Conservation (phyloP, 495 filamentous ascomycete genomes). For the Penicillium canescens region DNA sequence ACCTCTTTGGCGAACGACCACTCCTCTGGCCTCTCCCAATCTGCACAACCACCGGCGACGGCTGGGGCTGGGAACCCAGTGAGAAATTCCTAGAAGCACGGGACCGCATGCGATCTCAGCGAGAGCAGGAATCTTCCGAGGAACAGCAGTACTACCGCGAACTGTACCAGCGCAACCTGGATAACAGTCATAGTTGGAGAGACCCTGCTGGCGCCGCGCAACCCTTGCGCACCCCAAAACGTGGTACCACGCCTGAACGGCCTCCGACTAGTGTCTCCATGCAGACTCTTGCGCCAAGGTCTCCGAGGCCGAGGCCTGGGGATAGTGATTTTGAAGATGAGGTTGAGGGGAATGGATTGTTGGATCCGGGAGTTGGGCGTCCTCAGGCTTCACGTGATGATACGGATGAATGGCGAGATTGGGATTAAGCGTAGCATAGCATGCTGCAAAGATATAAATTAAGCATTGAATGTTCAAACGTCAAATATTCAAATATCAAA, state of each 20-base stretch:
- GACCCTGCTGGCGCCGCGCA: slow-evolving; percentile 16
- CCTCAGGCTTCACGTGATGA: slow-evolving; percentile 11
- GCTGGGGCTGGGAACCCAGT: slow-evolving; percentile 93
- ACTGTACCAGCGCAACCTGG: slow-evolving; percentile 40
- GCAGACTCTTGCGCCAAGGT: slow-evolving; percentile 49
- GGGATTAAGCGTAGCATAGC: slow-evolving; percentile 34
- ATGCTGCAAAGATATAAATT: background rate
- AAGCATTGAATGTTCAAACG: too few relatives aligned
- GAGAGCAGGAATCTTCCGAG: slow-evolving; percentile 54
- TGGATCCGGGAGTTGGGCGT: slow-evolving; percentile 14
- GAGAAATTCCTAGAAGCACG: slow-evolving; percentile 66
- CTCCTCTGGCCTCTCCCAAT: slow-evolving; percentile 79
- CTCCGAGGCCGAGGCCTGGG: slow-evolving; percentile 43
- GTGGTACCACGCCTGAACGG: slow-evolving; percentile 55
- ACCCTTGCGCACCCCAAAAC: slow-evolving; percentile 27
- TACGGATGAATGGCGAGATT: slow-evolving; percentile 47
- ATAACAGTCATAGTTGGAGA: slow-evolving; percentile 36
- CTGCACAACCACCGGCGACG: slow-evolving; percentile 82
- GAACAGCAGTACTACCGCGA: slow-evolving; percentile 52
- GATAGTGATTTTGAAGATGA: slow-evolving; percentile 45
- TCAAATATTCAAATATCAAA: too few relatives aligned
- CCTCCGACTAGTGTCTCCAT: slow-evolving; percentile 53
- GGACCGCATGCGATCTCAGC: slow-evolving; percentile 56
- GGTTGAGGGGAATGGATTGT: slow-evolving; percentile 26
- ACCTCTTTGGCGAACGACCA: slow-evolving; percentile 75